Conservation (phyloP, 108 stramenopile species). For the Pelagomonas calceolata region DNA sequence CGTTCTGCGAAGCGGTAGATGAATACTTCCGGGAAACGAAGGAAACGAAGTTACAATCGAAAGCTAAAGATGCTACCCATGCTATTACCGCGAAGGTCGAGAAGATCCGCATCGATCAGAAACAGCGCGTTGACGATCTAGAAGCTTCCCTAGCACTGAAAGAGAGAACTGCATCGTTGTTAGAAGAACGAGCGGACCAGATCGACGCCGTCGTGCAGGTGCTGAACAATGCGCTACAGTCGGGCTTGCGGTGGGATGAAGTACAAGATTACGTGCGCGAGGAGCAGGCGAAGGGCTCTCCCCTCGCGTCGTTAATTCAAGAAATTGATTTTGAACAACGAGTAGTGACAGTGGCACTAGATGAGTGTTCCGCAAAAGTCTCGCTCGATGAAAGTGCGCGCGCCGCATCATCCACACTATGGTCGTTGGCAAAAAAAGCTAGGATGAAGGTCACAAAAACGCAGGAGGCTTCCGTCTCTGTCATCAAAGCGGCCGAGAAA, state of each 20-base stretch:
- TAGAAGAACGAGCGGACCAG: background rate
- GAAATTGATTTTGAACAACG: background rate
- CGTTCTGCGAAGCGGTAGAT: background rate
- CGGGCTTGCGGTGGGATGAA: background rate
- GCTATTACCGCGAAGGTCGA: background rate
- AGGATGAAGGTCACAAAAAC: background rate
- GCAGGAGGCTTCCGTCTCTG: background rate
- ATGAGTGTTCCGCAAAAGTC: too few species aligned
- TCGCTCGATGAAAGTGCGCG: background rate
- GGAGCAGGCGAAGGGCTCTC: background rate
- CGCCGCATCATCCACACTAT: background rate
- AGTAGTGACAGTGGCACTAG: background rate
- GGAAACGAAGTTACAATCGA: background rate
- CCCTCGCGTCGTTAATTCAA: background rate
- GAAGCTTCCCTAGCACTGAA: background rate
- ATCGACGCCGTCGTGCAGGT: background rate
- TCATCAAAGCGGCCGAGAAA: background rate
- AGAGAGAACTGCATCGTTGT: background rate
- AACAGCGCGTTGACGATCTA: background rate
- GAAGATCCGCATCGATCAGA: background rate
- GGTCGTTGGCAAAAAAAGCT: background rate
- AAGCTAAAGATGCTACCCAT: background rate
- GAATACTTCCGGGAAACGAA: background rate
- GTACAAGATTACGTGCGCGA: background rate
- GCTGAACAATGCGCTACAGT: background rate